Conservation (phyloP, 2,329 filamentous ascomycete species). For the Scorias spongiosa region DNA sequence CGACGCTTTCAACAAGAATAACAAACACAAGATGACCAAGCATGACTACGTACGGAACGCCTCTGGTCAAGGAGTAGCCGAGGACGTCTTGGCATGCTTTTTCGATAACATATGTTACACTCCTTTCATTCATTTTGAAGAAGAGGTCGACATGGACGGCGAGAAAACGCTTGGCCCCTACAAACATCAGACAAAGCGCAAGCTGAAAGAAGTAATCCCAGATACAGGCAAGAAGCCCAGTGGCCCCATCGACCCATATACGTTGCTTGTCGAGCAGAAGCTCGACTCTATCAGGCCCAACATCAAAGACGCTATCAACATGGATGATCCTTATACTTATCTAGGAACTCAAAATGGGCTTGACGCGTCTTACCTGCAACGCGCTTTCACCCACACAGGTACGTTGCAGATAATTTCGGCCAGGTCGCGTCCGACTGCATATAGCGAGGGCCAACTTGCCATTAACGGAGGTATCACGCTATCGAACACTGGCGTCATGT, state of each 20-base stretch:
- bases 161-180: constrained; percentile 33
- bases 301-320: constrained; percentile 77
- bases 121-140: constrained; percentile 94
- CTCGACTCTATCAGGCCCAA: constrained; percentile 70
- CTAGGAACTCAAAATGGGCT: constrained; percentile 60
- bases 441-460: constrained; percentile 53
- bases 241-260: constrained; percentile 68
- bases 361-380: constrained; percentile 69
- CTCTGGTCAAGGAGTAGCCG: constrained; percentile 75
- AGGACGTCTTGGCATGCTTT: constrained; percentile 87
- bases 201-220: constrained; percentile 49
- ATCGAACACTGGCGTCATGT: constrained; percentile 52
- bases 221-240: constrained; percentile 58
- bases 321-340: constrained; percentile 87
- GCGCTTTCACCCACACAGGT: constrained; percentile 79
- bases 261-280: constrained; percentile 79
- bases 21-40: constrained; percentile 98
- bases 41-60: constrained; percentile 91
- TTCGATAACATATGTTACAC: constrained; percentile 99
- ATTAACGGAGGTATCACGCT: constrained; percentile 4
- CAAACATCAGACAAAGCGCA: constrained; percentile 54
- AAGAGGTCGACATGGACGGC: constrained; percentile 68
- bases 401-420: constrained; percentile 91
- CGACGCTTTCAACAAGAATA: constrained; percentile 99
- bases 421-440: constrained; percentile 83